Base-by-base conservation (phyloP, 805 yeast species). In the Spathaspora passalidarum region DNA sequence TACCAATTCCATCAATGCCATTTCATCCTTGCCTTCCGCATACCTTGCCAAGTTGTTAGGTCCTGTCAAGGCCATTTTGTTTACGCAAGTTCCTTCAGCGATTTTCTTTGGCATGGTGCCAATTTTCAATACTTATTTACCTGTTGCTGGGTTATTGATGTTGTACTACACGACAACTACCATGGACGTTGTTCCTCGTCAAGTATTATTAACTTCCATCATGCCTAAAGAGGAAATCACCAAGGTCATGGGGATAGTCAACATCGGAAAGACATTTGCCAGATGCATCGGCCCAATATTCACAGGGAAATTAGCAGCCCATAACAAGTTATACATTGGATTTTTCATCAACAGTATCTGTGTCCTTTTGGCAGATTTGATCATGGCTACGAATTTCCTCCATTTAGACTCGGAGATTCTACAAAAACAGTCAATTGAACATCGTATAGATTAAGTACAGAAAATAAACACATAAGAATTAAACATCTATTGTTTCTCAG, bases 141-240 rank as follows among this genome's bases (percentile, higher is more conserved):
- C 52, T 1, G 86, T 92, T 0, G 72, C 86, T 21, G 45, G 66
- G 0, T 62, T 80, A 5, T 68, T 86, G 26, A 52, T 83, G 17
- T 59, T 78, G 20, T 80, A 87, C 51, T 82, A 81, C 48, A 66
- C 83, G 2, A 79, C 88, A 0, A 73, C 83, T 2, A 80, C 91
- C 1, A 88, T 90, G 91, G 97, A 90, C 60, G 96, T 89, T 22
- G 94, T 89, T 2, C 96, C 97, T 5, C 78, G 97, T 43, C 96
- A 89, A 64, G 79, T 89, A 7, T 70, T 90, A 35, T 65, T 90
- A 42, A 82, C 95, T 0, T 75, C 86, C 2, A 69, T 88, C 17
- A 80, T 90, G 34, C 73, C 75, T 13, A 75, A 77, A 10, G 63
- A 71, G 9, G 94, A 88, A 41, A 68, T 91, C 40, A 82, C 96